Base-by-base conservation (phyloP, 2,329 filamentous ascomycete species). In the Fusarium buxicola region DNA sequence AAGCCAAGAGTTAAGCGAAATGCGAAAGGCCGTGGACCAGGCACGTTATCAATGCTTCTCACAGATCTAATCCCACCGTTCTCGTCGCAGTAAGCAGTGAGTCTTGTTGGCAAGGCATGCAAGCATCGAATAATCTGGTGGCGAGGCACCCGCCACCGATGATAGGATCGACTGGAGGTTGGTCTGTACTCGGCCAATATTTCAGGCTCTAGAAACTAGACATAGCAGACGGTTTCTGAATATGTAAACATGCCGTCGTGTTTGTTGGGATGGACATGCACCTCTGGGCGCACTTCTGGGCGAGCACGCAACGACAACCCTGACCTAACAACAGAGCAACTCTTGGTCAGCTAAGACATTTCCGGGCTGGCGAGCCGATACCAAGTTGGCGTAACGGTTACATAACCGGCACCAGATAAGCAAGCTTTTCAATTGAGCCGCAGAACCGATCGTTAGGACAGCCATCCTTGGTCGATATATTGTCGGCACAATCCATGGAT, bases 1-100 rank as follows among this genome's bases (percentile, higher is more conserved):
- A 35, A 36, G 48, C 39, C 40, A 50, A 52, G 54, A 54, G 40
- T 18, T 2, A 32, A 31, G 28, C 15, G 15, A 18, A 49, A 53
- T 39, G 44, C 45, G 40, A 68, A 46, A 32, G 40, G 21, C 39
- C 47, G 52, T 46, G 47, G 47, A 39, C 48, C 27, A 46, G 40
- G 13, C 38, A 59, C 45, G 65, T 67, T 65, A 67, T 66, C 63
- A 66, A 66, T 58, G 40, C 41, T 39, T 39, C 31, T 24, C 59
- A 25, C 21, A 30, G 28, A 35, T 36, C 36, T 66, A 48, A 54
- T 61, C 25, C 43, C 27, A 36, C n/a, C 35, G 31, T 38, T 32
- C 41, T 55, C 28, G 28, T 11, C 21, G 32, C 13, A 16, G 18
- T 5, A 12, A 12, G 28, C 30, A 21, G 4, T 21, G 21, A 21